Conservation (phyloP, 805 yeast species). For the Kazachstania bromeliacearum region DNA sequence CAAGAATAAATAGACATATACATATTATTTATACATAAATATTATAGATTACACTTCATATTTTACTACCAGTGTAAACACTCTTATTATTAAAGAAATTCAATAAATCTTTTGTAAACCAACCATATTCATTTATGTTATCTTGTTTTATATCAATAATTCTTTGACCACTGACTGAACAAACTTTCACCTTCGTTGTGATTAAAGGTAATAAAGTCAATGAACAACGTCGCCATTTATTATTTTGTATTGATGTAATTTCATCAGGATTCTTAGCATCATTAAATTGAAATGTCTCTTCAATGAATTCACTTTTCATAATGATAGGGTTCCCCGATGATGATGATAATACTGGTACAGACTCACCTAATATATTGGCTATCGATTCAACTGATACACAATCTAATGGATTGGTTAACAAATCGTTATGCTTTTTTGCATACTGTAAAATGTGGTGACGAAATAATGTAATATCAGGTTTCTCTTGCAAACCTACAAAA, state of each 20-base stretch:
- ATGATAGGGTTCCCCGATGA: slow-evolving; percentile 2
- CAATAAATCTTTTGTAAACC: slow-evolving; percentile 27
- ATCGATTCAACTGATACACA: slow-evolving; percentile 18
- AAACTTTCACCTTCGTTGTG: slow-evolving; percentile 27
- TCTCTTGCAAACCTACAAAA: slow-evolving; percentile 10
- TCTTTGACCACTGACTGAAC: slow-evolving; percentile 29
- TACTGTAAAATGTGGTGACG: slow-evolving; percentile 20
- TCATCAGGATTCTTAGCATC: slow-evolving; percentile 9
- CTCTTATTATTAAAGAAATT: slow-evolving; percentile 20
- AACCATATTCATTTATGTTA: slow-evolving; percentile 24
- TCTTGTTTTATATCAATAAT: slow-evolving; percentile 25
- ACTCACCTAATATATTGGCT: slow-evolving; percentile 10
- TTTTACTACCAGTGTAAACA: slow-evolving; percentile 22
- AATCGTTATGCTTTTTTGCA: slow-evolving; percentile 13
- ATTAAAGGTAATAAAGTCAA: slow-evolving; percentile 32
- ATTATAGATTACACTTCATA: background rate
- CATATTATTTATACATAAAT: background rate
- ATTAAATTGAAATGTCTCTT: slow-evolving; percentile 18
- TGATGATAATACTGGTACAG: slow-evolving; percentile 4
- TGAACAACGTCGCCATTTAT: slow-evolving; percentile 33
- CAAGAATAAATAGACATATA: slow-evolving; percentile 1
- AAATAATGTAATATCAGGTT: slow-evolving; percentile 14
- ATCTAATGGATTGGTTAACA: slow-evolving; percentile 20
- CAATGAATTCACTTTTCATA: slow-evolving; percentile 23
- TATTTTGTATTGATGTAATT: slow-evolving; percentile 21